Base-by-base conservation (phyloP, 345 rosid genomes). In the Murraya paniculata region DNA sequence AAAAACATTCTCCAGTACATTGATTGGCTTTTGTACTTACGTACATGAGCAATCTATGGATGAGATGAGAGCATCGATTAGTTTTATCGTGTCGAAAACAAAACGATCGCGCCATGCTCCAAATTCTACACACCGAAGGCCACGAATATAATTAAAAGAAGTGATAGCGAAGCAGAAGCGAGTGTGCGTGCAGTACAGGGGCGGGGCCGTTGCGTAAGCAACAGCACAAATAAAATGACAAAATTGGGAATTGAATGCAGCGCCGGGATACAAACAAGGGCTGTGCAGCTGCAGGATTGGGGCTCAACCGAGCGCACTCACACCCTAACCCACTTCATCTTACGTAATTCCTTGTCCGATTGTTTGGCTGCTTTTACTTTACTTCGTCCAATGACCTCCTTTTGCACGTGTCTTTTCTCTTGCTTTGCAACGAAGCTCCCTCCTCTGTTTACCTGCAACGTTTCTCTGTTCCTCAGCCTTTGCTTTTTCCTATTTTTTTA, bases 331-430 rank as follows among this genome's bases (percentile, higher is more conserved):
- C 38, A 31, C 38, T 30, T 13, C 1, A 7, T 31, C 68, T 60
- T 56, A 64, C 79, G 79, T 77, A 69, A 74, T 78, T 64, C 35
- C 69, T 50, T 65, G 84, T 80, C 83, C 75, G 61, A 64, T 65
- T 80, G 82, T 71, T 78, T 45, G 71, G 74, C 16, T 19, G 38
- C 11, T 58, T 61, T 21, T 28, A 13, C 30, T 57, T 67, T 55
- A 2, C 56, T 11, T 30, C 58, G 65, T 39, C 70, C 13, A 14
- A 70, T 30, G 39, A 22, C 19, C 8, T 0, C 19, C 61, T 71
- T 13, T 77, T 72, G 74, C 81, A 74, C 80, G 77, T 83, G 83
- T 77, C 70, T 31, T 60, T 31, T 39, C 48, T 76, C 36, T 65
- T 76, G 67, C 68, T 38, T 60, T 53, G 68, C 82, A 67, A 22